phyloP scores from a whole-genome alignment of 352 stramenopile genomes.

The Phytophthora quininea region DNA sequence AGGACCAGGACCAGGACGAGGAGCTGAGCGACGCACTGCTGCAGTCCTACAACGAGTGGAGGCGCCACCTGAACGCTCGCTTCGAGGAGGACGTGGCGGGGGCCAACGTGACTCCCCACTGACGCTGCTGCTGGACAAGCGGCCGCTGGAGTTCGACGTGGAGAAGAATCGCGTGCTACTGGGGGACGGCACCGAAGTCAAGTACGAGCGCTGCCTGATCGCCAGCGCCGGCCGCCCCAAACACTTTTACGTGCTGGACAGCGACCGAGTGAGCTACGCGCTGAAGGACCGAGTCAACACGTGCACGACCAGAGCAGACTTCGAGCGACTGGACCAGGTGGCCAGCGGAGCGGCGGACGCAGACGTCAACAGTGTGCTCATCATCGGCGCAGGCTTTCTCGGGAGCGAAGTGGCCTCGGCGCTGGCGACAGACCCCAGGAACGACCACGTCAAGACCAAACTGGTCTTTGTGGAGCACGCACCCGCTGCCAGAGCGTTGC shows the following conservation, averaged over 20 bases:
- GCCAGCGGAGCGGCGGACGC: conserved; percentile 21
- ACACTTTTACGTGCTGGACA: conserved; percentile 91
- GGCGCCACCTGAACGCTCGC: conserved; percentile 78
- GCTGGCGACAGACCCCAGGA: conserved; percentile 66
- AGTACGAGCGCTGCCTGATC: conserved; percentile 89
- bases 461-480: conserved; percentile 63
- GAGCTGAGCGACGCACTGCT: conserved; percentile 65
- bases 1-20: conserved; percentile 30
- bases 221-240: conserved; percentile 82
- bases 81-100: conserved; percentile 76
- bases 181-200: conserved; percentile 77
- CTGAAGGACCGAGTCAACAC: conserved; percentile 89
- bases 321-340: conserved; percentile 73
- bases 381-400: conserved; percentile 91
- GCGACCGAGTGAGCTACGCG: conserved; percentile 78
- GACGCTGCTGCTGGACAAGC: conserved; percentile 80
- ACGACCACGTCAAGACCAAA: conserved; percentile 51
- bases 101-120: conserved; percentile 47
- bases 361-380: conserved; percentile 67
- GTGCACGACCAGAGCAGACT: conserved; percentile 81
- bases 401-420: conserved; percentile 88
- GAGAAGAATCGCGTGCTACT: conserved; percentile 87
- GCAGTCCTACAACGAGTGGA: conserved; percentile 92
- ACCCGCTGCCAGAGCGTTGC: conserved; percentile 72
- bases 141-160: conserved; percentile 82